A percentile compares a stretch with the other conserved stretches of the same genome.
Evolutionary conservation across 768 basidiomycete genomes (phyloP).

Genomic region (Lactifluus volemus): DNA sequence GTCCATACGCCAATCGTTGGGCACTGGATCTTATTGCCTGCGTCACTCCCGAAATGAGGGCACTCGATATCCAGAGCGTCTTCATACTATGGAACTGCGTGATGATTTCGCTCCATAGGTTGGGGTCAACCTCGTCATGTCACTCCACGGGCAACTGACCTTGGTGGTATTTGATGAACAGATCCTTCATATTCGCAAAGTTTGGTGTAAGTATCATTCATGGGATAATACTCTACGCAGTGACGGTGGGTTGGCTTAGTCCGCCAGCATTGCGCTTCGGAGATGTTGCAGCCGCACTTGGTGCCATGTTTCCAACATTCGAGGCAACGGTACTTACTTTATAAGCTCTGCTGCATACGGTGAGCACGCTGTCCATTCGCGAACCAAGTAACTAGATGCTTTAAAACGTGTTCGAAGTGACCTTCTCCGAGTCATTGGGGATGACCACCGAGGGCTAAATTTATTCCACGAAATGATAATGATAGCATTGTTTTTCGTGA

Average conservation of each 20-base stretch:
- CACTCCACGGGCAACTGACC: background rate
- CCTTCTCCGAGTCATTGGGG: too few species aligned
- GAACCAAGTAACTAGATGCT: too few species aligned
- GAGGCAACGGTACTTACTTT: too few species aligned
- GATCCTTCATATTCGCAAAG: background rate
- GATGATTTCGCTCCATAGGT: background rate
- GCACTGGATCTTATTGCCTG: background rate
- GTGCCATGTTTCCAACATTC: too few species aligned
- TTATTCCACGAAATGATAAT: background rate
- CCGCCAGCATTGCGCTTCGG: too few species aligned
- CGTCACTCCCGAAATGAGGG: background rate
- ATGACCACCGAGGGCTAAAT: too few species aligned
- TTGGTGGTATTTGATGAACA: background rate
- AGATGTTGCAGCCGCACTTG: too few species aligned
- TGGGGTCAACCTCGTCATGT: background rate
- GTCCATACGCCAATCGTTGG: background rate
- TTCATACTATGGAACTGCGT: background rate
- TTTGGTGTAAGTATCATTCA: background rate
- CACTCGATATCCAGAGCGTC: conserved; percentile 3
- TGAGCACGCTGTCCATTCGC: too few species aligned
- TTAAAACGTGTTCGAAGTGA: too few species aligned
- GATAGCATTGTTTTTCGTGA: background rate
- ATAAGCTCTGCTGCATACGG: too few species aligned
- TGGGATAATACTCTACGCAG: too few species aligned
- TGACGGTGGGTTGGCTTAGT: too few species aligned